A percentile compares a stretch with the other conserved stretches of the same genome.
phyloP scores from a whole-genome alignment of 2,329 filamentous ascomycete species.

The Aspergillus fumigatiaffinis region DNA sequence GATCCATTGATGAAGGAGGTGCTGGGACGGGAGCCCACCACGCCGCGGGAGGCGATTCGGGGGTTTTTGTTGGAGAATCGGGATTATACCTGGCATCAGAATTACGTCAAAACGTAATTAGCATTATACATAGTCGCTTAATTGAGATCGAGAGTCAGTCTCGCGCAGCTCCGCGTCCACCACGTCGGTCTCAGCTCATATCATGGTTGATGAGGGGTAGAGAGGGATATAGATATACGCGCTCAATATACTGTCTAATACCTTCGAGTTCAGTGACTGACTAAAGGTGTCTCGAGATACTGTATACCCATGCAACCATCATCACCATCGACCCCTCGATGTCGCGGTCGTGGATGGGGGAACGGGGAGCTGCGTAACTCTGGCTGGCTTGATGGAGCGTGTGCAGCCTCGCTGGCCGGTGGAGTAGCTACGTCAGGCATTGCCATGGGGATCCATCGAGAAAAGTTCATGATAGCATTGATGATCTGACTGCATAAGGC shows the following conservation, averaged over 20 bases:
- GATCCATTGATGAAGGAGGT: constrained; percentile 42
- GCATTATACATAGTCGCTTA: too few species aligned
- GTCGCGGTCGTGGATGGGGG: constrained; percentile 43
- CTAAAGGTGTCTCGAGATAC: constrained; percentile 18
- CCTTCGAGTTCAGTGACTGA: too few species aligned
- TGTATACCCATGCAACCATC: constrained; percentile 50
- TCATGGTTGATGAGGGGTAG: too few species aligned
- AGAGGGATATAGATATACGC: too few species aligned
- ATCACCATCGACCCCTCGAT: constrained; percentile 48
- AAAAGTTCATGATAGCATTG: too few species aligned
- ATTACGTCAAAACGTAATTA: constrained; percentile 24
- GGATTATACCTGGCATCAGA: constrained; percentile 46
- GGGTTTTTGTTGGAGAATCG: constrained; percentile 25
- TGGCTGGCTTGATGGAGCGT: constrained; percentile 34
- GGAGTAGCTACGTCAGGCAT: too few species aligned
- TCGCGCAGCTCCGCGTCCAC: too few species aligned
- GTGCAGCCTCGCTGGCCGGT: constrained; percentile 32
- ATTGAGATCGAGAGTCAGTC: too few species aligned
- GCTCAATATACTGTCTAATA: too few species aligned
- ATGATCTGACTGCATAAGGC: too few species aligned
- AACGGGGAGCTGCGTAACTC: constrained; percentile 32
- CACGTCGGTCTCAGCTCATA: too few species aligned
- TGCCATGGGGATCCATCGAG: too few species aligned
- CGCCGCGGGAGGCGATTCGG: constrained; percentile 34
- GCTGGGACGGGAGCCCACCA: constrained; percentile 43